phyloP scores from a whole-genome alignment of 2,329 filamentous ascomycete species.

The Scytalidium sp. region DNA sequence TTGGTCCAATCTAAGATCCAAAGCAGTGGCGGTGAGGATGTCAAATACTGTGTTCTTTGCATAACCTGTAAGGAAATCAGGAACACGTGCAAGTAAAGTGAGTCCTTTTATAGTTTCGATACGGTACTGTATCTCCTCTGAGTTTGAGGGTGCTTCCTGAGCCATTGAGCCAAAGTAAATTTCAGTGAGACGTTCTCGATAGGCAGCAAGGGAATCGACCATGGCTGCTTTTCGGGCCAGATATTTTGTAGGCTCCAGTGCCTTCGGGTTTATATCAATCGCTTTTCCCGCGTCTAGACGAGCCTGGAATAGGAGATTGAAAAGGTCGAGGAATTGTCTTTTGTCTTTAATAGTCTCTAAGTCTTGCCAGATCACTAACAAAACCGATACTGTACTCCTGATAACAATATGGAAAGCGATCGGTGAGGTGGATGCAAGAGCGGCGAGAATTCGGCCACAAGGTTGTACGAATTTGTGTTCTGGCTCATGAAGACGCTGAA shows the following conservation, averaged over 20 bases:
- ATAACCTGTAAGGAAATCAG: slow-evolving; percentile 13
- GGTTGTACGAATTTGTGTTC: slow-evolving; percentile 1
- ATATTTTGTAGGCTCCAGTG: neutral
- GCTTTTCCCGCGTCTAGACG: slow-evolving; percentile 9
- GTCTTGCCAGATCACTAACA: slow-evolving; percentile 17
- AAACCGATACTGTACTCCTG: slow-evolving; percentile 15
- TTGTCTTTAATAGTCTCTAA: slow-evolving; percentile 16
- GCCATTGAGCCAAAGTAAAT: slow-evolving; percentile 19
- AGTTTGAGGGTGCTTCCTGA: slow-evolving; percentile 1
- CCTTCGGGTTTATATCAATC: neutral
- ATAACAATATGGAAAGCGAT: slow-evolving; percentile 16
- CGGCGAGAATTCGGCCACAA: slow-evolving; percentile 16
- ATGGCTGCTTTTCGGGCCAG: neutral
- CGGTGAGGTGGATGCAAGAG: slow-evolving; percentile 16
- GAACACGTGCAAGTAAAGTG: slow-evolving; percentile 18
- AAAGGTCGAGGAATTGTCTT: slow-evolving; percentile 20
- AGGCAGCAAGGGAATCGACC: slow-evolving; percentile 5
- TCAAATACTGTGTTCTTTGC: slow-evolving; percentile 21
- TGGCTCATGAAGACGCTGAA: slow-evolving; percentile 5
- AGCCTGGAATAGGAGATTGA: slow-evolving; percentile 24
- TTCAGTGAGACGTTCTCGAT: slow-evolving; percentile 14
- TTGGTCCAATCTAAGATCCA: slow-evolving; percentile 11
- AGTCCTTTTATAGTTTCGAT: slow-evolving; percentile 22
- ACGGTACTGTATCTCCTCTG: slow-evolving; percentile 13
- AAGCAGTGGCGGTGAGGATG: slow-evolving; percentile 12